Evolutionary conservation across 2,329 filamentous ascomycete species (phyloP), one percentile per base, ranked within the genome.

Genomic region (Calonectria leucothoes): DNA sequence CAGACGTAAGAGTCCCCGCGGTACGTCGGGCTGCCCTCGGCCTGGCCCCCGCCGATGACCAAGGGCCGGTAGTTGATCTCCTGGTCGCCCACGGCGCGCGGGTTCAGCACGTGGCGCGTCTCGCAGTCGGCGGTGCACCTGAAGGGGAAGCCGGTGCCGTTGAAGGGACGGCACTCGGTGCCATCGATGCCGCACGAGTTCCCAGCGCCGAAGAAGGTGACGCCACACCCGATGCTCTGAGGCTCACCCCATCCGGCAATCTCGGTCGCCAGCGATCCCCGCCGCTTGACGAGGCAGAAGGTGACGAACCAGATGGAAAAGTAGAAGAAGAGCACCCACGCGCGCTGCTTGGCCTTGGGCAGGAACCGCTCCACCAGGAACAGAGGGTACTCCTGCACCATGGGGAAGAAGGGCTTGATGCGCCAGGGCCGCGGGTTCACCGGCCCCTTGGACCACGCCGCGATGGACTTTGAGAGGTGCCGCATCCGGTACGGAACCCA

Each of bases 1-100:
- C 95, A 98, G 69, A 98, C 93, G 84, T 94, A 97, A 17, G 95
- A 97, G 84, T 98, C 95, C 12, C 94, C 95, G 23, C 97, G 93
- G 83, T 98, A 98, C 27, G 94, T 87, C 0, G 93, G 89, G 37
- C 83, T 75, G 4, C 82, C 80, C 23, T 84, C 83, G 7, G 17
- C 42, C 80, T 78, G 33, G 88, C 84, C 63, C 0, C 93, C 93
- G n/a, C 93, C 93, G 31, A 95, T 87, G 2, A 95, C 89, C n/a
- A 94, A 82, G 0, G 91, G 86, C 29, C 84, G 85, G 81, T 95
- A 95, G 57, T 90, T 86, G 65, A 94, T 85, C 76, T 93, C 90
- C 77, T 93, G 88, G 75, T 91, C 90, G 39, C 94, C 94, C 6
- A 97, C 94, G 10, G 94, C 94, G 77, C 94, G 90, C 23, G 93